These are phyloP conservation scores for Fusarium fujikuroi DNA, from an alignment of 2,329 filamentous ascomycete genomes.

Conservation along the genomic window DNA sequence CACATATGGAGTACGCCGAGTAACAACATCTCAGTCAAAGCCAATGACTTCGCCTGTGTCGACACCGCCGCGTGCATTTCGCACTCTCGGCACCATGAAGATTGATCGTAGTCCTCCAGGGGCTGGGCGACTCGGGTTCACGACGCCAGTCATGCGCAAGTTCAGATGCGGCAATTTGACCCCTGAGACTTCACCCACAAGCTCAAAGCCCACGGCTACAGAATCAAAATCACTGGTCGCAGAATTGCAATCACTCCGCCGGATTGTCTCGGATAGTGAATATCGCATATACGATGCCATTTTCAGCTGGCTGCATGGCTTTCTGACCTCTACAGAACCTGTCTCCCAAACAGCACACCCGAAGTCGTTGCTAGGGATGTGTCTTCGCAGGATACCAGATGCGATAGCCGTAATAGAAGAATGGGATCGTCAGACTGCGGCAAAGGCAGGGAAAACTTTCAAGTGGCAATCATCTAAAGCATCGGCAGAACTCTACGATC, in stretches of 20 bases:
- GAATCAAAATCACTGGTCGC: slow-evolving; percentile 25
- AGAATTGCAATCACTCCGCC: slow-evolving; percentile 42
- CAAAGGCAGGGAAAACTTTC: slow-evolving; percentile 37
- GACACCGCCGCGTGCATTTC: slow-evolving; percentile 45
- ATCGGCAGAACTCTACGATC: slow-evolving; percentile 48
- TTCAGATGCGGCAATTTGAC: slow-evolving; percentile 39
- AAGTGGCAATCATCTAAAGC: slow-evolving; percentile 44
- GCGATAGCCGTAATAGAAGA: slow-evolving; percentile 48
- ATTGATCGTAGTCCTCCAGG: slow-evolving; percentile 40
- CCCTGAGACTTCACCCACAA: background rate
- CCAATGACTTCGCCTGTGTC: background rate
- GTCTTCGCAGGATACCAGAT: slow-evolving; percentile 48
- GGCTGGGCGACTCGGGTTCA: slow-evolving; percentile 43
- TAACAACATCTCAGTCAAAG: slow-evolving; percentile 4
- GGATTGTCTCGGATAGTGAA: slow-evolving; percentile 33
- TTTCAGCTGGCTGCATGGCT: slow-evolving; percentile 45
- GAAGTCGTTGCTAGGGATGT: slow-evolving; percentile 52
- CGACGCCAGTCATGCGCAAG: slow-evolving; percentile 45
- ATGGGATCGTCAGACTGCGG: slow-evolving; percentile 46
- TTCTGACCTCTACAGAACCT: slow-evolving; percentile 46
- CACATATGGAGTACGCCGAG: slow-evolving; percentile 45
- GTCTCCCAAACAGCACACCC: slow-evolving; percentile 33
- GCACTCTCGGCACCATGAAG: slow-evolving; percentile 48
- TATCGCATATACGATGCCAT: slow-evolving; percentile 50
- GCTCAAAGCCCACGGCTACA: background rate